Base-by-base conservation (phyloP, 306 rosid species). In the Vigna radiata region DNA sequence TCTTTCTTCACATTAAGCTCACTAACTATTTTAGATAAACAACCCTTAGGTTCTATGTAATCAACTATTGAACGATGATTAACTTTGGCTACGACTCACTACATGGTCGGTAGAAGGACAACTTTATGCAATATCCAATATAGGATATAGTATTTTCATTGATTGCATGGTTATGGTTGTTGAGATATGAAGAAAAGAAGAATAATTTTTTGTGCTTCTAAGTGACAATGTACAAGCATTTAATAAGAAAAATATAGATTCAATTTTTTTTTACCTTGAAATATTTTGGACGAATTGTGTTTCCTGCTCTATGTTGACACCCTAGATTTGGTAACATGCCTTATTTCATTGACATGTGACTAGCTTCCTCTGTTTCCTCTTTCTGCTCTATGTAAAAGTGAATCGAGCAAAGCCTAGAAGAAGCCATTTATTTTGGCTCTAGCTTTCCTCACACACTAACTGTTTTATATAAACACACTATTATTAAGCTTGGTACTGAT, bases 131-230 rank as follows among this genome's bases (percentile, higher is more conserved):
- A n/a, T n/a, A n/a, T n/a, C n/a, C n/a, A n/a, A n/a, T n/a, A n/a
- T n/a, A n/a, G n/a, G n/a, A n/a, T n/a, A n/a, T 55, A 55, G 14
- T 37, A 16, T 31, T 31, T 7, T 60, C 14, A 11, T 29, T 72
- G 53, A 85, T 68, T 54, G 21, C 76, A 72, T 72, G 54, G 6
- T 49, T 75, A 74, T 48, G 74, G 37, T 79, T 70, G 79, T 27
- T 19, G 50, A 23, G 23, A 63, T 64, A 9, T 25, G 66, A 72
- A 65, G 53, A 59, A 65, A 46, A 64, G 63, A 14, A 75, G 54
- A 78, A 65, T 69, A 69, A 16, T 0, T 6, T 50, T 49, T 77
- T 79, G 23, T 58, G 68, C 75, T 61, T 50, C 29, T 49, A 19
- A 18, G 29, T 15, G 14, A 5, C 43, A 62, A n/a, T 14, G 17